Evolutionary conservation across 305 asterid species (phyloP).

Genomic region (Fraxinus sp.): DNA sequence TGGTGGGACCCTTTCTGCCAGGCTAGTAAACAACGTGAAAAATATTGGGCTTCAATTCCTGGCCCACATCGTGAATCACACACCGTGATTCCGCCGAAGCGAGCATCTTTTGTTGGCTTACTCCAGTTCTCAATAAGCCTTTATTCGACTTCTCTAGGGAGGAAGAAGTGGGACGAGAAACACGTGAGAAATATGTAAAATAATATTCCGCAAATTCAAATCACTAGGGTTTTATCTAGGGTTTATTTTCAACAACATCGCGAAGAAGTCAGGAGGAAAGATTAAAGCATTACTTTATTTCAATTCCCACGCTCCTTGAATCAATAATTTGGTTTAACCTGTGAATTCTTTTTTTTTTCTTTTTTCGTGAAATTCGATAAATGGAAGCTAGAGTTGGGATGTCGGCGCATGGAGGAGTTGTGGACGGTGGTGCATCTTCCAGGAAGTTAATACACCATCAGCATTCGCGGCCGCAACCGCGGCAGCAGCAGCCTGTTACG

Average conservation of each 20-base stretch:
- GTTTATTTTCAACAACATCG: not conserved
- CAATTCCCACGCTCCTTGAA: not conserved
- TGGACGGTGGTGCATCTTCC: not conserved
- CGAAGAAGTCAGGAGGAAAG: not conserved
- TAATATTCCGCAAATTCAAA: not conserved
- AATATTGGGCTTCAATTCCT: not conserved
- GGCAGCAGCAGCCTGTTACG: conserved; percentile 20
- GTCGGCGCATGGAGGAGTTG: not conserved
- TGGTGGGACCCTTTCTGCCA: not conserved
- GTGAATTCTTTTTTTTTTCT: not conserved
- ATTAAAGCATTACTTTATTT: not conserved
- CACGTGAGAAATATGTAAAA: not conserved
- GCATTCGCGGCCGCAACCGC: conserved; percentile 26
- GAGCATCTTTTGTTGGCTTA: not conserved
- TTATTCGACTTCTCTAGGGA: not conserved
- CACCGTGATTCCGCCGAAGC: not conserved
- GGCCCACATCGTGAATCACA: not conserved
- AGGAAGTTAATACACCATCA: not conserved
- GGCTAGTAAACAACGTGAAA: not conserved
- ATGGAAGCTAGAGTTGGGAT: not conserved
- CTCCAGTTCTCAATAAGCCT: not conserved
- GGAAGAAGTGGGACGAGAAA: not conserved
- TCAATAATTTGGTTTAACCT: not conserved
- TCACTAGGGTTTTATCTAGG: not conserved
- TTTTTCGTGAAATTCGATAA: not conserved